These are phyloP conservation scores for Knoxdaviesia capensis DNA, from an alignment of 2,329 filamentous ascomycete species.

Conservation along the genomic window DNA sequence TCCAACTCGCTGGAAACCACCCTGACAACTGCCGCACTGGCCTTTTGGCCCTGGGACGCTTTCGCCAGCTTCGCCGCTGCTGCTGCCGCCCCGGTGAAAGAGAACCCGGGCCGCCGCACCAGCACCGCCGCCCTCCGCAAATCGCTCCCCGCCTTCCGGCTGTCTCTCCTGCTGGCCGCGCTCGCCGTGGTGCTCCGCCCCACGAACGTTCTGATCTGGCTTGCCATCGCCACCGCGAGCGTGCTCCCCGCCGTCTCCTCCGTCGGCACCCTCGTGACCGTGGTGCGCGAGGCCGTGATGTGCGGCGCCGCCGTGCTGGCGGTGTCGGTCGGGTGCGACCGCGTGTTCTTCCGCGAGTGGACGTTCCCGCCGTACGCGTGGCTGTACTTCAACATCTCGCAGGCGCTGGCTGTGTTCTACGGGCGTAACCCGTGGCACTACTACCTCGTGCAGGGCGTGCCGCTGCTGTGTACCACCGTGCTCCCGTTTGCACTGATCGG, in stretches of 20 bases:
- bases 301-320: constrained; percentile 43
- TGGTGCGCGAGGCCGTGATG: constrained; percentile 42
- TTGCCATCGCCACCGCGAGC: constrained; percentile 31
- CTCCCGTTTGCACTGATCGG: constrained; percentile 56
- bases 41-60: constrained; percentile 77
- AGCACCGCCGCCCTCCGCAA: constrained; percentile 4
- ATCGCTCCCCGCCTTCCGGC: constrained; percentile 16
- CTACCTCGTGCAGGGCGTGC: constrained; percentile 77
- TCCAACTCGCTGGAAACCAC: constrained; percentile 91
- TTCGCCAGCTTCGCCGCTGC: constrained; percentile 30
- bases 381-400: constrained; percentile 75
- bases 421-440: constrained; percentile 82
- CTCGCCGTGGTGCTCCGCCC: constrained; percentile 71
- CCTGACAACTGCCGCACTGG: constrained; percentile 59
- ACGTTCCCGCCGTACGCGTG: constrained; percentile 77
- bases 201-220: constrained; percentile 78
- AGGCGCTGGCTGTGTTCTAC: constrained; percentile 82
- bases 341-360: constrained; percentile 65
- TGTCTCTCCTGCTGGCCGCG: constrained; percentile 56
- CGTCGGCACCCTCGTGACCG: constrained; percentile 21
- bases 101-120: constrained; percentile 8
- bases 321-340: constrained; percentile 48
- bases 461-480: constrained; percentile 65
- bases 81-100: constrained; percentile 15
- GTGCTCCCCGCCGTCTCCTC: constrained; percentile 22